phyloP scores from a whole-genome alignment of 202 grass and related monocot genomes.

The Bolboschoenoplectus hybrid region DNA sequence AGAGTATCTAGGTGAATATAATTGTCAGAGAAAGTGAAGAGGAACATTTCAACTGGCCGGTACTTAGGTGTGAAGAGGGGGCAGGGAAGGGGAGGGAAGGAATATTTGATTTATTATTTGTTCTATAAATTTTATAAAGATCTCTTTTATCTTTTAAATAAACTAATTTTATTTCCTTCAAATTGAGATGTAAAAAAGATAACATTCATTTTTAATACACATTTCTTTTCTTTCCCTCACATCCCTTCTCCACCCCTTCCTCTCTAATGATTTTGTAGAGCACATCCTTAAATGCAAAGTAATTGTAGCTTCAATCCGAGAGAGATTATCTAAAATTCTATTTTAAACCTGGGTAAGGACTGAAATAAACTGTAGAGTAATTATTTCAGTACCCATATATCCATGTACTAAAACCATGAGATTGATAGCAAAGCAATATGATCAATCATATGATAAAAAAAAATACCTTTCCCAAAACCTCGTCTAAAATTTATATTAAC shows the following conservation, averaged over 20 bases:
- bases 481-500: constrained; percentile 29
- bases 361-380: neutral
- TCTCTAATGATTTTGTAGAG: too few relatives aligned
- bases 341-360: neutral
- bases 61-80: neutral
- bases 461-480: neutral
- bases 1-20: neutral
- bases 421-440: constrained; percentile 2
- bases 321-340: neutral
- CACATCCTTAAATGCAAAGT: neutral
- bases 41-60: neutral
- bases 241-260: too few relatives aligned
- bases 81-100: too few relatives aligned
- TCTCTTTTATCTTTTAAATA: too few relatives aligned
- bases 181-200: neutral
- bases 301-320: neutral
- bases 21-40: neutral
- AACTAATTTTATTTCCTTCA: too few relatives aligned
- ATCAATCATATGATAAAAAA: neutral
- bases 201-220: too few relatives aligned
- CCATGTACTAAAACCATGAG: neutral
- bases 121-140: too few relatives aligned
- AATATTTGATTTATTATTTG: too few relatives aligned
- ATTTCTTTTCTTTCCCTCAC: too few relatives aligned
- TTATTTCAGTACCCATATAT: neutral